Conservation (phyloP, 169 alveolate species). For the Amoebophrya sp. region DNA sequence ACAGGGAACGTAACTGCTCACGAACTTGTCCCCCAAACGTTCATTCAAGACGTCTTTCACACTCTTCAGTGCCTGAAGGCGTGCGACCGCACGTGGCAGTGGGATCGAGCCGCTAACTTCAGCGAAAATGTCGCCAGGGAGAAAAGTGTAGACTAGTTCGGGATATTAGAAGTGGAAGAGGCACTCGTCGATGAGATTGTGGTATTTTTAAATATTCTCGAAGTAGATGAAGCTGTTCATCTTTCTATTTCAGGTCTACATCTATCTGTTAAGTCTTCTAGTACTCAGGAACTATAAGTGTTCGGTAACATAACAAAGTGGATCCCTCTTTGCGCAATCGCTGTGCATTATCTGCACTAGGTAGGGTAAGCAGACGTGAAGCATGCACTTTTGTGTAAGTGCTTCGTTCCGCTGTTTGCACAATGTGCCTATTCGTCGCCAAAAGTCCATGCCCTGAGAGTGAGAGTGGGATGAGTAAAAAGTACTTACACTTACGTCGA, state of each 20-base stretch:
- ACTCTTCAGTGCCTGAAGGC: neutral
- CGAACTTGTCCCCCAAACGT: neutral
- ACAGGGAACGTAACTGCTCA: neutral
- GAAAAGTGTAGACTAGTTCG: neutral
- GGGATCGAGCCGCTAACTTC: neutral
- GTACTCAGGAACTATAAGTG: too few relatives aligned
- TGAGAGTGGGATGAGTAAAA: neutral
- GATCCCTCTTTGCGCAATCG: neutral
- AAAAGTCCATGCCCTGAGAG: neutral
- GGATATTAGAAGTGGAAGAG: too few relatives aligned
- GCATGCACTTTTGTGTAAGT: constrained; percentile 1
- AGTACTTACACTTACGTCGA: neutral
- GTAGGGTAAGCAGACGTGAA: neutral
- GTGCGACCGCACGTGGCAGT: neutral
- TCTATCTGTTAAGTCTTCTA: too few relatives aligned
- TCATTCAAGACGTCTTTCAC: neutral
- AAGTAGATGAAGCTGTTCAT: too few relatives aligned
- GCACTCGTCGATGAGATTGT: too few relatives aligned
- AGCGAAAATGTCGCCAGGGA: neutral
- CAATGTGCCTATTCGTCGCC: neutral
- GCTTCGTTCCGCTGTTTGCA: neutral
- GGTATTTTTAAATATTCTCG: too few relatives aligned
- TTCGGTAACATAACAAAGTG: neutral
- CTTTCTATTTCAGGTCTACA: too few relatives aligned
- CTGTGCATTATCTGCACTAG: neutral